Evolutionary conservation across 1,284 basidiomycete species (phyloP), one percentile per base, ranked within the genome.

Genomic region (Rhodotorula sp.): DNA sequence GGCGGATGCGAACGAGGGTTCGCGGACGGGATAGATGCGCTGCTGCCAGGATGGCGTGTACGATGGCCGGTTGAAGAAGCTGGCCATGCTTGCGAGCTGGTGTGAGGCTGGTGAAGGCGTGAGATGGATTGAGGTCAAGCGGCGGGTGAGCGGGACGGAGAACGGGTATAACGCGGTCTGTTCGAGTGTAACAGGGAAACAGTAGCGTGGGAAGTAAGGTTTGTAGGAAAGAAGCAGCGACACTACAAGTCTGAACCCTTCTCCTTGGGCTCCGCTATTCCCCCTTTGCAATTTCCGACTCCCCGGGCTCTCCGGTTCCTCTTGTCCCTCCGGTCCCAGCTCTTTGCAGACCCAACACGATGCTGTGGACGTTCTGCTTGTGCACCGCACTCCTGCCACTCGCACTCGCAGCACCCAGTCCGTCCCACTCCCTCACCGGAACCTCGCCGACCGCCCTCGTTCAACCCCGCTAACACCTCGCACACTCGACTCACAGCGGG

Each of bases 11-110:
- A 74, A 74, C 6, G 55, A n/a, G 11, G 70, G 67, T 10, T 74
- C 73, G 7, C 32, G 52, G 29, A 65, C 59, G 0, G 73, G 73
- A 36, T 61, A 74, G 62, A 74, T 71, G 17, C 73, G 64, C 47
- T 64, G 69, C 24, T 66, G 60, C 69, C 69, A 74, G 11, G 24
- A 27, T 5, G 66, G 55, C 1, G 64, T 61, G 55, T 66, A 68
- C 20, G 22, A 55, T 1, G 66, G 63, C 4, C 64, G 61, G 29
- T 51, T 56, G 48, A 64, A 68, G 64, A 62, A 74, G 19, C 34
- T 19, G 1, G 66, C 62, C 71, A 72, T 72, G 19, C 48, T 4
- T 34, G 13, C 19, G n/a, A 20, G 8, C 24, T 24, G 11, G 46
- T 39, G 30, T 19, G 29, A 29, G 49, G 36, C 1, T 24, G 36